These are phyloP conservation scores for Dryas integrifolia DNA, from an alignment of 331 rosid species.

Conservation along the genomic window DNA sequence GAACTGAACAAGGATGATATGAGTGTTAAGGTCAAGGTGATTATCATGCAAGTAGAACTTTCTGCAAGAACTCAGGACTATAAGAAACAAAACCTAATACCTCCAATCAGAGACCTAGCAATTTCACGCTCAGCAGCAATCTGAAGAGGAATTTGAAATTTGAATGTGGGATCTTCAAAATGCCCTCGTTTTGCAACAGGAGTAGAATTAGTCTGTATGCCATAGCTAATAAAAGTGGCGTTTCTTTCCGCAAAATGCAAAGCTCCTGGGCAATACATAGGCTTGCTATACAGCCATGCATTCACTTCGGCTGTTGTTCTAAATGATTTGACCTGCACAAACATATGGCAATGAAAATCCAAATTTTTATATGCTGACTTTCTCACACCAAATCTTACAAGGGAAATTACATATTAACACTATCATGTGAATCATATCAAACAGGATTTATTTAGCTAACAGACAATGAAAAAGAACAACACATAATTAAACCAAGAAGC, in stretches of 20 bases:
- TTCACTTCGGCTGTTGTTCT: conserved; percentile 52
- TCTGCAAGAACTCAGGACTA: conserved; percentile 10
- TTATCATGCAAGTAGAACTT: conserved; percentile 37
- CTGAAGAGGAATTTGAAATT: conserved; percentile 88
- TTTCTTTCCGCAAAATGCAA: conserved; percentile 63
- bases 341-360: neutral
- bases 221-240: conserved; percentile 59
- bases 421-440: neutral
- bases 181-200: conserved; percentile 44
- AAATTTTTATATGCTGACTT: neutral
- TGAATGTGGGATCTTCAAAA: conserved; percentile 60
- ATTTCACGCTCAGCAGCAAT: conserved; percentile 93
- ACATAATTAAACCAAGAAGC: neutral
- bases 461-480: neutral
- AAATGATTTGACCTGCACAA: conserved; percentile 56
- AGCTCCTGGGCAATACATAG: conserved; percentile 79
- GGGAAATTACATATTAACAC: neutral
- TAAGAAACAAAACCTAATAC: conserved; percentile 45
- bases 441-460: neutral
- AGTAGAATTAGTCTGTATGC: conserved; percentile 87
- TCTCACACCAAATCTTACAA: neutral
- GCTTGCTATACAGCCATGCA: conserved; percentile 61
- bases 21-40: conserved; percentile 29
- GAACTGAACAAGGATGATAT: conserved; percentile 37
- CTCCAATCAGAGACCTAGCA: conserved; percentile 74